Percentiles rank a stretch among this genome's conserved stretches.
phyloP scores from a whole-genome alignment of 2,329 filamentous ascomycete species.

The Dryadomyces quercus-mongolicae region DNA sequence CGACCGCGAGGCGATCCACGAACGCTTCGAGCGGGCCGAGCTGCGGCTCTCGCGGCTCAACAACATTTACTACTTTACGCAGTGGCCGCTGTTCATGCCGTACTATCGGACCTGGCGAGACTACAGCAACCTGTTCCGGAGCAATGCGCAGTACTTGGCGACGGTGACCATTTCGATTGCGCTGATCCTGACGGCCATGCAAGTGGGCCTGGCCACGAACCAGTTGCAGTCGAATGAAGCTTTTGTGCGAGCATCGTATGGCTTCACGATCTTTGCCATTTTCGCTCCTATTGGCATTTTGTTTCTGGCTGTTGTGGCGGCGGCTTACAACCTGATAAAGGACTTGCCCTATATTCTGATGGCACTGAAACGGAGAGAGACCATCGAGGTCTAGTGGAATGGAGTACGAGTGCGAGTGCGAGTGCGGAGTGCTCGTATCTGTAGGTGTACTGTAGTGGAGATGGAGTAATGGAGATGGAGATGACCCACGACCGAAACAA shows the following conservation, averaged over 20 bases:
- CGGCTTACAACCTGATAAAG: constrained; percentile 7
- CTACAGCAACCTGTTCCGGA: constrained; percentile 20
- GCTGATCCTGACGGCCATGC: constrained; percentile 30
- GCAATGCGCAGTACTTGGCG: constrained; percentile 25
- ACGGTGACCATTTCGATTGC: constrained; percentile 24
- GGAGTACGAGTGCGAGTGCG: too few species aligned
- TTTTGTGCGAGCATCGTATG: constrained; percentile 26
- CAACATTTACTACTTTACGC: constrained; percentile 9
- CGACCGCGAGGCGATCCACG: constrained; percentile 7
- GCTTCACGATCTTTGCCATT: constrained; percentile 20
- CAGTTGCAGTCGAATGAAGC: constrained; percentile 13
- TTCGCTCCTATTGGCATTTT: constrained; percentile 8
- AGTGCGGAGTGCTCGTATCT: too few species aligned
- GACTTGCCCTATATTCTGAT: constrained; percentile 19
- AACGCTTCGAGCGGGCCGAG: constrained; percentile 13
- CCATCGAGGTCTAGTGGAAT: too few species aligned
- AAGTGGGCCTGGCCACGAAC: constrained; percentile 25
- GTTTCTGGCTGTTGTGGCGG: constrained; percentile 4
- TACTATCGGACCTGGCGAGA: constrained; percentile 8
- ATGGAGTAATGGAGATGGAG: too few species aligned
- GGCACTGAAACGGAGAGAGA: too few species aligned
- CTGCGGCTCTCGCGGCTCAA: constrained; percentile 13
- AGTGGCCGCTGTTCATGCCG: constrained; percentile 4
- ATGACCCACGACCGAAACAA: too few species aligned
- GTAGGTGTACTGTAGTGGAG: too few species aligned